Percentiles rank a stretch among this genome's conserved stretches.
Evolutionary conservation across 2,329 filamentous ascomycete genomes (phyloP).

Genomic region (Fusarium fujikuroi): DNA sequence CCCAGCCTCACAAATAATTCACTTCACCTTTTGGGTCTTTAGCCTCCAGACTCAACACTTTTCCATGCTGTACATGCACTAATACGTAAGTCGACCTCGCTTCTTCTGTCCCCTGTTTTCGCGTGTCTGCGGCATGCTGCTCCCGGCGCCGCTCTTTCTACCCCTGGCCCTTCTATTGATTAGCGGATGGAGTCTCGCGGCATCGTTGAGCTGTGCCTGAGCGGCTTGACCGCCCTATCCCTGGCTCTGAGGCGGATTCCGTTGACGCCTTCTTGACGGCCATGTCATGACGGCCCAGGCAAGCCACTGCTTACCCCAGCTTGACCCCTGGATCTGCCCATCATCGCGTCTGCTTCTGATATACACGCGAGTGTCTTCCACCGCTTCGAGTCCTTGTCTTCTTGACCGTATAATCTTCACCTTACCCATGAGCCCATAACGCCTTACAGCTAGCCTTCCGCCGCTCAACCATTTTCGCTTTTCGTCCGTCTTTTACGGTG

Average conservation of each 20-base stretch:
- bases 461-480: slow-evolving; percentile 13
- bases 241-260: slow-evolving; percentile 14
- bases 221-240: slow-evolving; percentile 35
- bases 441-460: slow-evolving; percentile 18
- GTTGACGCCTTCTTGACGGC: slow-evolving; percentile 5
- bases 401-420: slow-evolving; percentile 37
- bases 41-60: slow-evolving; percentile 14
- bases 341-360: slow-evolving; percentile 29
- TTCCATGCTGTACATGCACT: slow-evolving; percentile 27
- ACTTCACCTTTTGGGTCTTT: background rate
- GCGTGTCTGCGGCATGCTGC: slow-evolving; percentile 28
- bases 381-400: slow-evolving; percentile 22
- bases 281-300: slow-evolving; percentile 20
- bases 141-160: slow-evolving; percentile 27
- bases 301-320: slow-evolving; percentile 35
- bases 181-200: slow-evolving; percentile 33
- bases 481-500: slow-evolving; percentile 23
- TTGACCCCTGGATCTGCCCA: slow-evolving; percentile 42
- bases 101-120: slow-evolving; percentile 30
- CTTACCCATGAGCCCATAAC: slow-evolving; percentile 38
- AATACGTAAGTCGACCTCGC: slow-evolving; percentile 33
- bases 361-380: slow-evolving; percentile 33
- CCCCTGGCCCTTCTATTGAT: slow-evolving; percentile 34
- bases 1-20: slow-evolving; percentile 21
- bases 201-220: slow-evolving; percentile 35